Base-by-base conservation (phyloP, 306 rosid genomes). In the Hippophae rhamnoides region DNA sequence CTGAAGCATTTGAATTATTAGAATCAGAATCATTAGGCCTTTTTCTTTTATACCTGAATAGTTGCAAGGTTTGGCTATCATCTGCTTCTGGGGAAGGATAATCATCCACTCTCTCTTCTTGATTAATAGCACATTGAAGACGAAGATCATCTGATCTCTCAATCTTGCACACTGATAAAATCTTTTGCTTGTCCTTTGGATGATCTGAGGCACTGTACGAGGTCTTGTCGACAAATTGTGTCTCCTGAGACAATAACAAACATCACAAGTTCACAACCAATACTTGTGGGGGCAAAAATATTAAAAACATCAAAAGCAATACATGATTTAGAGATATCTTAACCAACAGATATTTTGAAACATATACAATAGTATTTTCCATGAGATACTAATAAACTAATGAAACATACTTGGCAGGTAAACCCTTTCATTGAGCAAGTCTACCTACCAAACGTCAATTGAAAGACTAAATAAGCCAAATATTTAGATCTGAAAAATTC, bases 11-110 rank as follows among this genome's bases (percentile, higher is more conserved):
- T 7, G 89, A 78, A 57, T 72, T 64, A 56, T 67, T 80, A 57
- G 93, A 65, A 71, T 55, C 77, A 13, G 73, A 57, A 57, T 82
- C 88, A 44, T 73, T 67, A 47, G 60, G 76, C 9, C 90, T 82
- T 74, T 94, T 70, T 67, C 97, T 77, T 71, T 89, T 93, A 74
- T 88, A 88, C 55, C 60, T 76, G 49, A 84, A 82, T 57, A 79
- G 74, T 23, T 78, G 72, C 54, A 77, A 63, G 27, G 68, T 67
- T 10, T 61, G 69, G 46, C 54, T 60, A 56, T 67, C 72, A 49
- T 73, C 64, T 7, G 44, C 44, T 52, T 65, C 73, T 18, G 74
- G 77, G 12, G 78, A 80, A 7, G 84, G 86, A 58, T 74, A 60
- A 41, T 63, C 84, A 50, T 86, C 81, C 71, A 71, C 10, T 10